phyloP scores from a whole-genome alignment of 106 monocot species.

The Acanthochlamys bracteata region DNA sequence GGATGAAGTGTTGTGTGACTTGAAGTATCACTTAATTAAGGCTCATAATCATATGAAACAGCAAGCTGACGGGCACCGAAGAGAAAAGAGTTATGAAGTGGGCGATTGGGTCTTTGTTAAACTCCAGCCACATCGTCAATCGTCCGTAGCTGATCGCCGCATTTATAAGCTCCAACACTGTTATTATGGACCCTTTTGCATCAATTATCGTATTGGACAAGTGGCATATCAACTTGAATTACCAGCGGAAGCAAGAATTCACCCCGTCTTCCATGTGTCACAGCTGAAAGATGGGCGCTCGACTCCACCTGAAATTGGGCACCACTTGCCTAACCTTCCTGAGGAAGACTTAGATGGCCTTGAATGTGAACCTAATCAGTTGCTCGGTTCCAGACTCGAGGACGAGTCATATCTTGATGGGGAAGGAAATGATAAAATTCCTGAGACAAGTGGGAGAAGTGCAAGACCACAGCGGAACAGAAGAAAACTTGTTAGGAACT shows the following conservation, averaged over 20 bases:
- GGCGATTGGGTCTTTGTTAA: background rate
- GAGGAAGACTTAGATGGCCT: no score
- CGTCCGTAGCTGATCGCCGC: background rate
- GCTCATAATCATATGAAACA: background rate
- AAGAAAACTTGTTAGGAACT: no score
- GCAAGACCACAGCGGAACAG: no score
- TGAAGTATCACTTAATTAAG: background rate
- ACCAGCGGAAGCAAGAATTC: background rate
- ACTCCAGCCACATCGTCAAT: background rate
- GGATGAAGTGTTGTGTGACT: background rate
- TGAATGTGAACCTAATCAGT: no score
- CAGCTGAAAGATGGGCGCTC: background rate
- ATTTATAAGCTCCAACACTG: background rate
- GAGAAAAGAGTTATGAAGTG: background rate
- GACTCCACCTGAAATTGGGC: no score
- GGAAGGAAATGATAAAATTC: no score
- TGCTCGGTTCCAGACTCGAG: no score
- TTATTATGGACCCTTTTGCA: background rate
- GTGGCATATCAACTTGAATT: background rate
- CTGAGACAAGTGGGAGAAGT: no score
- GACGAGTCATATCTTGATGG: no score
- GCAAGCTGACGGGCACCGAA: background rate
- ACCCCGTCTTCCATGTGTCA: background rate
- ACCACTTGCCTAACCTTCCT: no score
- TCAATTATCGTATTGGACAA: background rate